Evolutionary conservation across 768 basidiomycete species (phyloP), one percentile per base, ranked within the genome.

Genomic region (Lactarius tabidus): DNA sequence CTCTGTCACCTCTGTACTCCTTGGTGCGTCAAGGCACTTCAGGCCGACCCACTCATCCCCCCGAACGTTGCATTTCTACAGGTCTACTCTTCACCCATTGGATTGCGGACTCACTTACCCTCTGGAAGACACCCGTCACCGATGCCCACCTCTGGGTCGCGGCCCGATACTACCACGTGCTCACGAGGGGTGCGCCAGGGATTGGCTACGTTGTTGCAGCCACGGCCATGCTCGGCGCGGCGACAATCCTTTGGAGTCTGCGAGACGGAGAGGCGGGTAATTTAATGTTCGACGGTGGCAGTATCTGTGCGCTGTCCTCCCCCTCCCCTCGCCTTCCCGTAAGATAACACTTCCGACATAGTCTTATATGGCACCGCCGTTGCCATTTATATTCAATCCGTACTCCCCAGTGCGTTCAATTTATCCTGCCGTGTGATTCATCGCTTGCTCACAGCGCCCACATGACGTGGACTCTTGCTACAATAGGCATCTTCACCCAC

Each of bases 241-340:
- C 79, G 35, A 89, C 88, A 54, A 85, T 93, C 57, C 78, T 91
- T 29, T 90, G 87, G 86, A 93, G 90, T 74, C 78, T 93, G 67
- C 79, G 84, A 38, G 90, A 93, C 67, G 84, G 89, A 9, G 77
- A 84, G 68, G 91, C 91, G 2, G 89, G 86, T 36, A 93, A 94
- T 75, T 79, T 94, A 72, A 93, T 94, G 91, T 94, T 94, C 70
- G 92, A 94, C 71, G 91, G 92, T 29, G 92, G 89, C 58, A 93
- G 91, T 74, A 87, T 93, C 70, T 90, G 92, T 93, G 67, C 73
- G 90, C 79, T 10, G 29, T 52, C 62, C 64, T 41, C 45, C 54
- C 57, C 28, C 57, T 33, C 39, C 48, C 28, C 6, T 23, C 17
- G 5, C 38, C 38, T 35, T 53, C 15, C n/a, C 26, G 48, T 20